Base-by-base conservation (phyloP, 352 stramenopile genomes). In the Nothophytophthora sp. region DNA sequence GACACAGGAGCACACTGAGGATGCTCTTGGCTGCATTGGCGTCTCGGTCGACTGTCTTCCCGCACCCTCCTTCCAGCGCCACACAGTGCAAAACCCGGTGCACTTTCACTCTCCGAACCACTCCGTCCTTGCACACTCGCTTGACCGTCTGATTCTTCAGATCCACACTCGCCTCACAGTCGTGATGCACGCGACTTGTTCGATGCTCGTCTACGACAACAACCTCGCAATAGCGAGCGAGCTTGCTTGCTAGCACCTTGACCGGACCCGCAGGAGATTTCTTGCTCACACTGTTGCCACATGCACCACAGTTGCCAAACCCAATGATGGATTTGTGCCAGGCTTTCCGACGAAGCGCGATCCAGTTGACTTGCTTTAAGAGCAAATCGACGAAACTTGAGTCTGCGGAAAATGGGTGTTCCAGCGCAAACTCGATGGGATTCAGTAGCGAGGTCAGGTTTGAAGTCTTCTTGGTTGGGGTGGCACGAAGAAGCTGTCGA, bases 41-140 rank as follows among this genome's bases (percentile, higher is more conserved):
- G 19, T 50, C 29, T 32, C 42, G 28, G 29, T 41, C 30, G 1
- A 50, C 30, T 0, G 18, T 33, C 15, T 18, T 2, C 1, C 37
- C 49, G 24, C 40, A 57, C 8, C 39, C 49, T n/a, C 47, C 47
- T 10, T 40, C 6, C 47, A 33, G 39, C 8, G 3, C 2, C 15
- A 50, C 4, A 22, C 49, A 57, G 28, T 57, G 39, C 5, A 45
- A 39, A 2, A 50, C 49, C 45, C 50, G n/a, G 49, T 57, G 39
- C 1, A 57, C 39, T 0, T 15, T 11, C 24, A 43, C 35, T 3
- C 23, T 37, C 13, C 39, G 28, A 1, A 33, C n/a, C 7, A 57
- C 32, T 0, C 48, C 37, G 29, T 48, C 48, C 2, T 15, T 25
- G 16, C 37, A 47, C 10, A 16, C 23, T 5, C 27, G 37, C 28